Evolutionary conservation across 345 rosid species (phyloP), one percentile per base, ranked within the genome.

Genomic region (Melastoma malabathricum): DNA sequence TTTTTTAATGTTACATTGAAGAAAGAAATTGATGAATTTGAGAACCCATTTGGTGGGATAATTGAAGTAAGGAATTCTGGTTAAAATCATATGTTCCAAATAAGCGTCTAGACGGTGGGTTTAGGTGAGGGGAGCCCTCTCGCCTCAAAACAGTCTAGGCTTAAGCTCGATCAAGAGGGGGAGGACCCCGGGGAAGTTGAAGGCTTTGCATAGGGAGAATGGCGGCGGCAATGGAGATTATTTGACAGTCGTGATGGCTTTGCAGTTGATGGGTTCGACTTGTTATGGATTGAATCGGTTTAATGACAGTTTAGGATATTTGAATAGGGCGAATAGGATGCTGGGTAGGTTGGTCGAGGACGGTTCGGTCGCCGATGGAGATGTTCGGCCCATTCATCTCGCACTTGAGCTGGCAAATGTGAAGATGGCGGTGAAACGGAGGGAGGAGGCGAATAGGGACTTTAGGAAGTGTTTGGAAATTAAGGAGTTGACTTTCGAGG

Each of bases 391-490:
- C 0, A 80, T 87, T 60, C 52, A 70, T 61, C 94, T 79, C 38
- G 89, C 95, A 43, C 86, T 82, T 18, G 93, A 77, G 77, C 74
- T 84, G 54, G 84, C 94, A 0, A 82, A 83, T 61, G 97, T 79
- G 41, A 84, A 92, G 68, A 81, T 85, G 0, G 95, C 95, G 2
- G 77, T 84, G 81, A 97, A 95, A 16, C 77, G 95, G 66, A 57
- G 94, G 56, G 98, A 92, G 62, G 98, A 87, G 69, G 98, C 95
- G 46, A 57, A 87, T 17, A 79, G 58, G 68, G 78, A 84, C 74
- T 69, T 80, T 55, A 75, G 72, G 63, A 81, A 77, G 76, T 75
- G 84, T 72, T 44, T 87, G 59, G 83, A 83, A 78, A 81, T 92
- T 31, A 92, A 88, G 58, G 88, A 73, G 58, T 54, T 75, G 75